Percentiles rank a stretch among this genome's conserved stretches.
Conservation (phyloP, 139 green algal genomes). For the Volvox africanus region DNA sequence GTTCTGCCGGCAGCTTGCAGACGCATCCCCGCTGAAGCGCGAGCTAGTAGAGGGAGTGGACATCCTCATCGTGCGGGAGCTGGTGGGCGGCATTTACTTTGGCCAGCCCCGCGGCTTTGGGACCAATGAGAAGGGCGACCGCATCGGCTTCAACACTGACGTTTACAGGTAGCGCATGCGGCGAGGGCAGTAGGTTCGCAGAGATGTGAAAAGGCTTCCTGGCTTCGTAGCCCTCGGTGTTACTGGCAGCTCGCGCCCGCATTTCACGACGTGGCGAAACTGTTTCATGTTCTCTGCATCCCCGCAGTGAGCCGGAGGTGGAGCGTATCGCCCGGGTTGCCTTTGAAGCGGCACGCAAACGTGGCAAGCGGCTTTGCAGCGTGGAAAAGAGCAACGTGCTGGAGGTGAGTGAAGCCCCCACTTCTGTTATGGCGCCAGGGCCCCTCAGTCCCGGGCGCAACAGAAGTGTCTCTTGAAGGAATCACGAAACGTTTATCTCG, state of each 20-base stretch:
- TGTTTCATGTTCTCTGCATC: too few relatives aligned
- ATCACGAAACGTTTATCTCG: too few relatives aligned
- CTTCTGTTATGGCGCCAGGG: too few relatives aligned
- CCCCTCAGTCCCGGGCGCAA: too few relatives aligned
- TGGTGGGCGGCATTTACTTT: constrained; percentile 99
- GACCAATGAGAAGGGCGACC: constrained; percentile 85
- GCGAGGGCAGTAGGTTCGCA: too few relatives aligned
- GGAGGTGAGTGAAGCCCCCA: constrained; percentile 73
- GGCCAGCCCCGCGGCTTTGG: constrained; percentile 94
- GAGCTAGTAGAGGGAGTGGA: constrained; percentile 97
- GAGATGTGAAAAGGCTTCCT: too few relatives aligned
- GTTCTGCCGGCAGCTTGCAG: constrained; percentile 81
- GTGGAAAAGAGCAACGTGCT: constrained; percentile 99
- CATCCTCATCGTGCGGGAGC: constrained; percentile 99
- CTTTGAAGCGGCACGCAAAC: constrained; percentile 93
- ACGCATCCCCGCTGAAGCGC: constrained; percentile 94
- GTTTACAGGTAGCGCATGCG: constrained; percentile 79
- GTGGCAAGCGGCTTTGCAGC: constrained; percentile 83
- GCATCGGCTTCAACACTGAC: constrained; percentile 96
- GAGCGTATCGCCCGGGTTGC: constrained; percentile 96
- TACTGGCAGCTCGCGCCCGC: too few relatives aligned
- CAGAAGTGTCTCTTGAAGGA: too few relatives aligned
- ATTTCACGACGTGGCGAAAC: too few relatives aligned
- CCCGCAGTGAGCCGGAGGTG: constrained; percentile 74
- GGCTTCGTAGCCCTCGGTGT: too few relatives aligned